A percentile compares a stretch with the other conserved stretches of the same genome.
phyloP scores from a whole-genome alignment of 768 basidiomycete genomes.

The Leucocoprinus sp. region DNA sequence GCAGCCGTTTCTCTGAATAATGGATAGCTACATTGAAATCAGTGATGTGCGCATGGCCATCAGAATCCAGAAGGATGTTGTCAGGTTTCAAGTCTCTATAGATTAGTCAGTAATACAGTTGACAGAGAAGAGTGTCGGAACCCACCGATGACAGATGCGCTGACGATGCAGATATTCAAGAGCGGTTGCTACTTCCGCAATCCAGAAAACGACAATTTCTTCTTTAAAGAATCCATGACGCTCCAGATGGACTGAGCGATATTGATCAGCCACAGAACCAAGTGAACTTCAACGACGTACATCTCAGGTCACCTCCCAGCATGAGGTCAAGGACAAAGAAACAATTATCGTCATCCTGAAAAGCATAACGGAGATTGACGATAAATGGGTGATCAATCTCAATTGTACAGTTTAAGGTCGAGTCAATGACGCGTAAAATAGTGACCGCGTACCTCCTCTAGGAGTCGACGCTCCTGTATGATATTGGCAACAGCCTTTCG shows the following conservation, averaged over 20 bases:
- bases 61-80: conserved; percentile 90
- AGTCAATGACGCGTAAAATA: conserved; percentile 4
- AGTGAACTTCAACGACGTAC: conserved; percentile 37
- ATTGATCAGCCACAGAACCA: conserved; percentile 4
- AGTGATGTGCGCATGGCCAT: conserved; percentile 92
- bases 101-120: conserved; percentile 1
- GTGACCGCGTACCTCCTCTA: conserved; percentile 68
- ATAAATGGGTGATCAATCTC: conserved; percentile 87
- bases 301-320: conserved; percentile 90
- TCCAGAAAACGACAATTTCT: conserved; percentile 75
- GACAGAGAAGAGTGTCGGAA: conserved; percentile 11
- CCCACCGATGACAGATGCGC: conserved; percentile 90
- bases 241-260: conserved; percentile 70
- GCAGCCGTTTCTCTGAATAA: conserved; percentile 80
- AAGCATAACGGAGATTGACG: conserved; percentile 89
- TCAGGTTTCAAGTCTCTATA: conserved; percentile 92
- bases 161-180: conserved; percentile 86
- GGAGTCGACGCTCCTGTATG: conserved; percentile 85
- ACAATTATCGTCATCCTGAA: conserved; percentile 96
- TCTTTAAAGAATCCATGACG: conserved; percentile 60
- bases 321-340: conserved; percentile 97
- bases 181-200: conserved; percentile 79
- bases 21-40: conserved; percentile 99
- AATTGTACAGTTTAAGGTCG: conserved; percentile 3
- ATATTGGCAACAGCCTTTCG: conserved; percentile 90